These are phyloP conservation scores for Rickenella mellea DNA, from an alignment of 768 basidiomycete species.

Conservation along the genomic window DNA sequence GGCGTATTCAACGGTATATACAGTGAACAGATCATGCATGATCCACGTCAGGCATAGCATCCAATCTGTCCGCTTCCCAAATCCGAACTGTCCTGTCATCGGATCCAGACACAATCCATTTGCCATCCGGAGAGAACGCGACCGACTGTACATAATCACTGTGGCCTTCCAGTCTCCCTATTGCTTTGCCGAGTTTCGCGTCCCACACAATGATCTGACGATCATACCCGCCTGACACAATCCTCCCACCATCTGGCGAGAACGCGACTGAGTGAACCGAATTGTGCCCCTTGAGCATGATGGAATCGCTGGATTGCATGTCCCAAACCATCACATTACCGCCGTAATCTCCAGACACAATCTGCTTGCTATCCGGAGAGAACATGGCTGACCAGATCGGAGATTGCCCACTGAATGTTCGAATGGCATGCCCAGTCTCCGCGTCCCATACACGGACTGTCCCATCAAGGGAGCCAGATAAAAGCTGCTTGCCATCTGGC, in stretches of 20 bases:
- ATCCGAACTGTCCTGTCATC: too few relatives aligned
- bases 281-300: constrained; percentile 15
- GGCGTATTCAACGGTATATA: too few relatives aligned
- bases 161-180: too few relatives aligned
- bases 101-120: too few relatives aligned
- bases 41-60: too few relatives aligned
- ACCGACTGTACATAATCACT: constrained; percentile 10
- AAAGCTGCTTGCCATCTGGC: background rate
- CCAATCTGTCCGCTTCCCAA: constrained; percentile 1
- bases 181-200: constrained; percentile 14
- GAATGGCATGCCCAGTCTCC: background rate
- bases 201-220: constrained; percentile 23
- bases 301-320: constrained; percentile 11
- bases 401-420: constrained; percentile 14
- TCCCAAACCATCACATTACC: constrained; percentile 19
- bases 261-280: constrained; percentile 18
- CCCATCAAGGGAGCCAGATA: background rate
- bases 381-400: too few relatives aligned
- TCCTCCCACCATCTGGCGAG: constrained; percentile 1
- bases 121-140: constrained; percentile 15
- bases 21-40: too few relatives aligned
- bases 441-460: constrained; percentile 1
- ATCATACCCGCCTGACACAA: constrained; percentile 20
- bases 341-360: too few relatives aligned
- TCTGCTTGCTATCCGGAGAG: too few relatives aligned